Percentiles rank a stretch among this genome's conserved stretches.
Conservation (phyloP, 2,329 filamentous ascomycete genomes). For the Paraconiothyrium brasiliense region DNA sequence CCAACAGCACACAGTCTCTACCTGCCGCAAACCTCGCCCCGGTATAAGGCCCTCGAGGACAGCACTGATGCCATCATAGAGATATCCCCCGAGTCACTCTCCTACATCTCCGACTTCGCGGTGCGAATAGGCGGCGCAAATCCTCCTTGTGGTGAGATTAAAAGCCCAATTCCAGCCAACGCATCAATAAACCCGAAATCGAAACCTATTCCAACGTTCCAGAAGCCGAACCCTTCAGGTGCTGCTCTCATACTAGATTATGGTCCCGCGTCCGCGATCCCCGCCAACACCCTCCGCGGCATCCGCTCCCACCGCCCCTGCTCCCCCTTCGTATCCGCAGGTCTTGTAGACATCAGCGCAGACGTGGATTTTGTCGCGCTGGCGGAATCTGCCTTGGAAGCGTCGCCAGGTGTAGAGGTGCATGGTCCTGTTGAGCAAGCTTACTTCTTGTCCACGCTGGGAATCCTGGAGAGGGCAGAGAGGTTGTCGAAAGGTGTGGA, state of each 20-base stretch:
- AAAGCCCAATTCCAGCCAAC: conserved; percentile 6
- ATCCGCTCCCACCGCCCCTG: conserved; percentile 81
- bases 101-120: conserved; percentile 84
- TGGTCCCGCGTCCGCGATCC: conserved; percentile 80
- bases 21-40: conserved; percentile 80
- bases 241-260: conserved; percentile 97
- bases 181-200: conserved; percentile 58
- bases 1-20: conserved; percentile 85
- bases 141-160: conserved; percentile 19
- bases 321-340: conserved; percentile 81
- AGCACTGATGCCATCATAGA: conserved; percentile 79
- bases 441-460: conserved; percentile 80
- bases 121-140: conserved; percentile 77
- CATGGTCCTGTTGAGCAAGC: conserved; percentile 92
- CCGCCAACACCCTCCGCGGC: conserved; percentile 87
- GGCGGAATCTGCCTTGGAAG: conserved; percentile 80
- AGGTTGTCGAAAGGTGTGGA: conserved; percentile 45
- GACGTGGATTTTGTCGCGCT: conserved; percentile 93
- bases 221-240: conserved; percentile 74
- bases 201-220: conserved; percentile 39
- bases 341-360: conserved; percentile 85
- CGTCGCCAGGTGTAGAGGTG: conserved; percentile 84
- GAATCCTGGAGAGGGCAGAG: conserved; percentile 65
- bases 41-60: conserved; percentile 79
- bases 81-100: conserved; percentile 85